Percentiles rank a stretch among this genome's conserved stretches.
These are phyloP conservation scores for Chlamydomonas sp. DNA, from an alignment of 139 green algal species.

Conservation along the genomic window DNA sequence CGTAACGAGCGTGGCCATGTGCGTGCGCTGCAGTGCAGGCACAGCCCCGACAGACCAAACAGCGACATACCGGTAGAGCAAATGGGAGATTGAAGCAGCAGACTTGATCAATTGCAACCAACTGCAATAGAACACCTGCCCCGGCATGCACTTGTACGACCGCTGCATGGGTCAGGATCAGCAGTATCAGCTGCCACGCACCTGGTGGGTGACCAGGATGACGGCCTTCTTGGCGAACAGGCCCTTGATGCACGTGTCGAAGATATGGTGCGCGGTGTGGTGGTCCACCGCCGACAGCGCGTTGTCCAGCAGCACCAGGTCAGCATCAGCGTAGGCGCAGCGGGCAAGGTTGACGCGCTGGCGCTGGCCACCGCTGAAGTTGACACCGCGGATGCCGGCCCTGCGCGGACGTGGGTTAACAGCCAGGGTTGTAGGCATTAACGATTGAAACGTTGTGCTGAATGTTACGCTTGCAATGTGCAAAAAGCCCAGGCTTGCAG, in stretches of 20 bases:
- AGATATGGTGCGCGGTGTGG: constrained; percentile 68
- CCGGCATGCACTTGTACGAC: too few relatives aligned
- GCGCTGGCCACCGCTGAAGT: constrained; percentile 66
- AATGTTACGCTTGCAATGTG: not conserved
- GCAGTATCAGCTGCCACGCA: too few relatives aligned
- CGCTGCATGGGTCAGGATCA: too few relatives aligned
- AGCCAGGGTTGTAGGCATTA: not conserved
- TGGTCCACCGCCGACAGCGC: constrained; percentile 66
- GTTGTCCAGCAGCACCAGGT: constrained; percentile 67
- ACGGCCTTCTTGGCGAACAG: constrained; percentile 47
- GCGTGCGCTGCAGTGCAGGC: too few relatives aligned
- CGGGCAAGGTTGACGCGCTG: constrained; percentile 64
- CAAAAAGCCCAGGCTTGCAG: not conserved
- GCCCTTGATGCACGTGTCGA: constrained; percentile 53
- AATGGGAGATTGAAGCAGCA: too few relatives aligned
- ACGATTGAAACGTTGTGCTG: not conserved
- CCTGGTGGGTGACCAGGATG: constrained; percentile 64
- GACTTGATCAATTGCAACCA: too few relatives aligned
- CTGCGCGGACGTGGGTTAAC: not conserved
- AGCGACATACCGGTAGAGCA: too few relatives aligned
- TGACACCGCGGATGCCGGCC: constrained; percentile 66
- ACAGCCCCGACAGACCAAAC: too few relatives aligned
- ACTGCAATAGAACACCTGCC: too few relatives aligned
- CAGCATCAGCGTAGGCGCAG: constrained; percentile 56
- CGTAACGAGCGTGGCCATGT: too few relatives aligned